Evolutionary conservation across 345 rosid species (phyloP).

Genomic region (Salix suchowensis): DNA sequence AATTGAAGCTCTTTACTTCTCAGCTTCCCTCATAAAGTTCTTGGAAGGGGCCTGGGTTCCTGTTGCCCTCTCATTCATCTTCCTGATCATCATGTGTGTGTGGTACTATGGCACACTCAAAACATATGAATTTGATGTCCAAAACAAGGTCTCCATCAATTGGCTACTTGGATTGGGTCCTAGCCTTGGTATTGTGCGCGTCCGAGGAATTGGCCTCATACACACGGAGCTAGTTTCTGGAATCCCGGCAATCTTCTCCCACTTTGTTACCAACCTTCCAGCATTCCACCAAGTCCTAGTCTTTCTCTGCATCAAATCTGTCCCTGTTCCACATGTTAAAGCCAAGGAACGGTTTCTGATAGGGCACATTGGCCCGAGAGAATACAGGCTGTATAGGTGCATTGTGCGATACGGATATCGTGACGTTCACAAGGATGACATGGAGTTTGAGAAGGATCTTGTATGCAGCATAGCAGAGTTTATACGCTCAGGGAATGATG

Average conservation of each 20-base stretch:
- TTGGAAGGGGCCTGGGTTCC: conserved; percentile 99
- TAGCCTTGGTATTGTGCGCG: conserved; percentile 81
- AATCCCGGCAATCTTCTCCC: conserved; percentile 94
- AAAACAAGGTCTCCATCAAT: conserved; percentile 87
- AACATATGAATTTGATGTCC: conserved; percentile 80
- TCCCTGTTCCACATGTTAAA: conserved; percentile 88
- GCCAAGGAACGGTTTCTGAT: conserved; percentile 83
- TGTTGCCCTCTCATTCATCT: conserved; percentile 67
- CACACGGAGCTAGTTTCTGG: conserved; percentile 95
- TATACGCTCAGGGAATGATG: conserved; percentile 49
- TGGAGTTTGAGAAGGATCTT: conserved; percentile 86
- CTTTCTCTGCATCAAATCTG: conserved; percentile 91
- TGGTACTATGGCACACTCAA: conserved; percentile 91
- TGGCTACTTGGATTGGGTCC: conserved; percentile 86
- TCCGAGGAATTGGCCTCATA: conserved; percentile 78
- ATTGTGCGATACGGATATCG: conserved; percentile 88
- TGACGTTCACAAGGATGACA: conserved; percentile 82
- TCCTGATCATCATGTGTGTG: conserved; percentile 70
- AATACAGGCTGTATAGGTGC: conserved; percentile 80
- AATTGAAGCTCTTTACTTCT: conserved; percentile 86
- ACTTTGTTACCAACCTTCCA: conserved; percentile 93
- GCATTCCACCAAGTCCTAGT: conserved; percentile 93
- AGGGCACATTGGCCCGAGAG: conserved; percentile 74
- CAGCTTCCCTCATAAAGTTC: conserved; percentile 89
- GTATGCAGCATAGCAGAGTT: conserved; percentile 85